A percentile compares a stretch with the other conserved stretches of the same genome.
Conservation (phyloP, 2,329 filamentous ascomycete species). For the Zasmidium angulare region DNA sequence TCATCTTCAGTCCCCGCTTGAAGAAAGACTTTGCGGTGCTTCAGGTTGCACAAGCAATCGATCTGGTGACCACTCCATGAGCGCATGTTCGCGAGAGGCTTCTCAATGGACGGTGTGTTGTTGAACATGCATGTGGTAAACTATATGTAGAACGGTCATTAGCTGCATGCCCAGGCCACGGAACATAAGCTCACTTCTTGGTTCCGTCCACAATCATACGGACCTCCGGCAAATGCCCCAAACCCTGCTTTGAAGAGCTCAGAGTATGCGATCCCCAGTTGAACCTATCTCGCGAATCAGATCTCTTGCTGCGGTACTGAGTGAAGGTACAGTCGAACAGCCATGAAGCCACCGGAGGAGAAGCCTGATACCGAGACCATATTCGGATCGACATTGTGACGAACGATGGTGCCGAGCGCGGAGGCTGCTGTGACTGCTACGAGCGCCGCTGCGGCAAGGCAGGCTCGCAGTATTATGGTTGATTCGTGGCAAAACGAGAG, state of each 20-base stretch:
- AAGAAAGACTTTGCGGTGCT: neutral
- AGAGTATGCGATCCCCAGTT: constrained; percentile 15
- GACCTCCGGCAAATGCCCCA: constrained; percentile 11
- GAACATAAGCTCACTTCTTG: constrained; percentile 8
- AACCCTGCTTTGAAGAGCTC: constrained; percentile 5
- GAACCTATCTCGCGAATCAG: too few relatives aligned
- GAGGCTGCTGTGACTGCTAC: neutral
- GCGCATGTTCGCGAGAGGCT: constrained; percentile 2
- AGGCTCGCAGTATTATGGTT: neutral
- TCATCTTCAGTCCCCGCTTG: constrained; percentile 5
- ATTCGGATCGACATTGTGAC: neutral
- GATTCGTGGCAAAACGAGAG: too few relatives aligned
- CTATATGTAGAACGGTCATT: too few relatives aligned
- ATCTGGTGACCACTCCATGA: constrained; percentile 6
- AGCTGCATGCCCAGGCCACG: too few relatives aligned
- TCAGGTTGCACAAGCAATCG: neutral
- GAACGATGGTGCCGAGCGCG: neutral
- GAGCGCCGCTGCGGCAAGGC: neutral
- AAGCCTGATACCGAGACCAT: constrained; percentile 15
- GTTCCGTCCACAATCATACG: constrained; percentile 14
- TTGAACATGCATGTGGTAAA: constrained; percentile 5
- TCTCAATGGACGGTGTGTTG: constrained; percentile 3
- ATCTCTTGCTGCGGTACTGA: too few relatives aligned
- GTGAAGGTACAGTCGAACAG: too few relatives aligned
- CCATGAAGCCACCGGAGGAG: constrained; percentile 16